Base-by-base conservation (phyloP, 805 yeast genomes). In the Saccharomycopsis schoenii region DNA sequence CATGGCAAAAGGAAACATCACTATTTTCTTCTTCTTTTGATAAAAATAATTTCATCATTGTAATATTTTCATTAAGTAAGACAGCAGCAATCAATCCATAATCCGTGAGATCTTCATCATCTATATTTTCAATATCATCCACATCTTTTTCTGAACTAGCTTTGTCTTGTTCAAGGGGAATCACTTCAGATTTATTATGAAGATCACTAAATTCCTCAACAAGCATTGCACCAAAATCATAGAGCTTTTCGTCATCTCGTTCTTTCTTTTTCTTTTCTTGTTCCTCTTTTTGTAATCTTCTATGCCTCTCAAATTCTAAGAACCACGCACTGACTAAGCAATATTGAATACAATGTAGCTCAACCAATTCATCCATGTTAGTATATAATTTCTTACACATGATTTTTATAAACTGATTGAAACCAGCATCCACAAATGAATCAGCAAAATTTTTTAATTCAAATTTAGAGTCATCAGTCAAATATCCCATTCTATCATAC, bases 371-470 rank as follows among this genome's bases (percentile, higher is more conserved):
- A 6, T 59, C 61, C n/a, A 47, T 47, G 21, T 47, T 47, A 11
- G 52, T 43, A 17, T 59, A 59, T 9, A 61, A 57, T n/a, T 56
- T 55, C 15, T 52, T 75, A 10, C 88, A 77, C 12, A 86, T 73
- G 36, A 81, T 75, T 56, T 71, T 75, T 57, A 89, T 74, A 34
- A 91, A 71, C 17, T 83, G 83, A 67, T 89, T 88, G 72, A 88
- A 89, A 15, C 91, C 83, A 39, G 89, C 86, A 61, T 89, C 91
- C 4, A 83, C 72, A 65, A 91, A 86, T 61, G 83, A 81, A 15
- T 77, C 69, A 19, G 83, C 79, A 68, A 87, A 86, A 2, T 65
- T 62, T 5, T 72, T 70, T 36, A 85, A 69, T 0, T 69, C 61
- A 0, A 66, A 64, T 9, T 73, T 65, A 2, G 77, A 66, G 0